Conservation (phyloP, 163 green algal genomes). For the Prototheca stagnorum region DNA sequence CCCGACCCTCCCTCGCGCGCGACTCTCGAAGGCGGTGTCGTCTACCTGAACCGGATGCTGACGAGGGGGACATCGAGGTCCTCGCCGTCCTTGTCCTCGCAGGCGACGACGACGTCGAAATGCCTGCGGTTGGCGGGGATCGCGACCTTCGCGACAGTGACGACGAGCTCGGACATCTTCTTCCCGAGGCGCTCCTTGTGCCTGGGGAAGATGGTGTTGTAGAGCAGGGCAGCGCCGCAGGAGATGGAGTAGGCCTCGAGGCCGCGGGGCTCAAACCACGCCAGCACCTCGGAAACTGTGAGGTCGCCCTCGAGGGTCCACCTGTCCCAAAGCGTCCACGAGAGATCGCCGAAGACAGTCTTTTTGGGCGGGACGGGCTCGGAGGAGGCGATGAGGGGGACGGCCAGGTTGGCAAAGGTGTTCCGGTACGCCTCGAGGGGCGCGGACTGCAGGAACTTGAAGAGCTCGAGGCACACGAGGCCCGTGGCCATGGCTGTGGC, state of each 20-base stretch:
- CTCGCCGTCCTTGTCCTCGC: constrained; percentile 79
- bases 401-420: constrained; percentile 94
- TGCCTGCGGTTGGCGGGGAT: constrained; percentile 55
- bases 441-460: constrained; percentile 67
- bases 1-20: no score
- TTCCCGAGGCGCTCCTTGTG: constrained; percentile 81
- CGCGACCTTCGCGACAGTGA: constrained; percentile 66
- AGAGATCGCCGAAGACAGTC: constrained; percentile 49
- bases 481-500: constrained; percentile 76
- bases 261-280: constrained; percentile 45
- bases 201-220: constrained; percentile 97
- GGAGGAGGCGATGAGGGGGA: constrained; percentile 92
- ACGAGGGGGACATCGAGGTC: constrained; percentile 94
- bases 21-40: no score
- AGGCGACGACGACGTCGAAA: constrained; percentile 88
- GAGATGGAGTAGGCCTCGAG: constrained; percentile 82
- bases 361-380: constrained; percentile 84
- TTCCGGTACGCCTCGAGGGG: constrained; percentile 81
- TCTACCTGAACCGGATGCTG: constrained; percentile 80
- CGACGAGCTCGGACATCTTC: constrained; percentile 65
- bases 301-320: constrained; percentile 93
- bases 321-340: constrained; percentile 90
- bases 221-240: constrained; percentile 77
- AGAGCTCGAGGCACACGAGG: constrained; percentile 92
- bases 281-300: constrained; percentile 69